Percentiles rank a stretch among this genome's conserved stretches.
Evolutionary conservation across 129 eudicot species (phyloP).

Genomic region (carrot (Daucus carota)): DH1_v3.0 NC_030381.2:50811001-50811500

Average conservation of each 20-base stretch:
- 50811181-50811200: too few species aligned
- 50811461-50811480: background rate
- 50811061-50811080: background rate
- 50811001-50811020: background rate
- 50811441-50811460: constrained; percentile 1
- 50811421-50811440: constrained; percentile 82
- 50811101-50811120: background rate
- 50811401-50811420: constrained; percentile 55
- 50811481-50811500: too few species aligned
- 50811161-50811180: too few species aligned
- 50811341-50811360: too few species aligned
- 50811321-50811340: too few species aligned
- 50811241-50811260: background rate
- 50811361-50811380: too few species aligned
- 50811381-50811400: constrained; percentile 35
- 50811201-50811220: too few species aligned
- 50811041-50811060: background rate
- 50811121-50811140: background rate
- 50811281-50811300: too few species aligned
- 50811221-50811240: background rate
- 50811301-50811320: too few species aligned
- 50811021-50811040: background rate
- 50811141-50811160: background rate
- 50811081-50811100: background rate
- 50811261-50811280: background rate